Evolutionary conservation across 345 rosid genomes (phyloP).

Genomic region (Crucihimalaya himalaica): DNA sequence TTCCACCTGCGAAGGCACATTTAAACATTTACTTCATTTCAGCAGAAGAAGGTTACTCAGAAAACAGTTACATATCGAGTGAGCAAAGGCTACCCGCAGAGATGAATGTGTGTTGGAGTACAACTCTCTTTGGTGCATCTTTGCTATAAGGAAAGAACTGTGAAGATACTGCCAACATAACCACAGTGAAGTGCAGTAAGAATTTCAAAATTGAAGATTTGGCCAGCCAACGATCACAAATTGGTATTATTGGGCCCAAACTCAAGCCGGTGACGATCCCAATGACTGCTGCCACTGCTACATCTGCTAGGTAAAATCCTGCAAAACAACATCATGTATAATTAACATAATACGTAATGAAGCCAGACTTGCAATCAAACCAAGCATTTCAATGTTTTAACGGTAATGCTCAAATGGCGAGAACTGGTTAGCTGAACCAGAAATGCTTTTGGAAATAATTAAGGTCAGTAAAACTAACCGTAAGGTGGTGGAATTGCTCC

Average conservation of each 20-base stretch:
- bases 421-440: slow-evolving; percentile 16
- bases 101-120: slow-evolving; percentile 75
- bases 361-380: background rate
- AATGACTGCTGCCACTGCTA: slow-evolving; percentile 63
- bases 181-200: slow-evolving; percentile 66
- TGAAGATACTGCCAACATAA: slow-evolving; percentile 81
- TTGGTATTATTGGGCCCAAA: slow-evolving; percentile 78
- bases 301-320: slow-evolving; percentile 79
- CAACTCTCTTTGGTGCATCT: slow-evolving; percentile 86
- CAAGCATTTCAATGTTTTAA: background rate
- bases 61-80: background rate
- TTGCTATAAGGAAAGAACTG: slow-evolving; percentile 91
- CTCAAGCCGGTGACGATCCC: slow-evolving; percentile 82
- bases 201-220: slow-evolving; percentile 69
- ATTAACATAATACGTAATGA: background rate
- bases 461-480: slow-evolving; percentile 57
- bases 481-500: slow-evolving; percentile 88
- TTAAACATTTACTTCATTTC: background rate
- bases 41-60: background rate
- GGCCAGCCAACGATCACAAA: slow-evolving; percentile 78
- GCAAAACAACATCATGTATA: slow-evolving; percentile 40
- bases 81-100: slow-evolving; percentile 59
- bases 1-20: slow-evolving; percentile 55
- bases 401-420: background rate
- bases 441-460: background rate